These are phyloP conservation scores for Beauveria asiatica DNA, from an alignment of 2,329 filamentous ascomycete species.

Conservation along the genomic window DNA sequence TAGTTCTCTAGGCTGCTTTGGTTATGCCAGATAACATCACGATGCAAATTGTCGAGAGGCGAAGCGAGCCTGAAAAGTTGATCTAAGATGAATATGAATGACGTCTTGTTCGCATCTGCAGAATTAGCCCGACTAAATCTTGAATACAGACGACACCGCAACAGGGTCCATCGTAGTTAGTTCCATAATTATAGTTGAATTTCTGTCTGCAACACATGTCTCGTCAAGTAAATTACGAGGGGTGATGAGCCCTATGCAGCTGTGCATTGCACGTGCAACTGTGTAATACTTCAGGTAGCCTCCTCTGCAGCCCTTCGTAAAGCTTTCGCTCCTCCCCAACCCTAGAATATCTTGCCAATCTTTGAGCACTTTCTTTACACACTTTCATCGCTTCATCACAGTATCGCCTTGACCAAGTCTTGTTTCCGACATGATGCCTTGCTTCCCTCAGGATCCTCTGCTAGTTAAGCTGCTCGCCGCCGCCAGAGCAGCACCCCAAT, in stretches of 20 bases:
- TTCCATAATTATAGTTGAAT: too few relatives aligned
- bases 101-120: neutral
- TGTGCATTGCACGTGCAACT: neutral
- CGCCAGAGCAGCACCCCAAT: constrained; percentile 1
- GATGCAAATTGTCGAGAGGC: neutral
- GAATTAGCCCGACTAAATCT: too few relatives aligned
- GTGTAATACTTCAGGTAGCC: neutral
- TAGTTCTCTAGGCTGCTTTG: neutral
- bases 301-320: neutral
- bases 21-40: neutral
- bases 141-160: too few relatives aligned
- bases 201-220: neutral
- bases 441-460: constrained; percentile 12
- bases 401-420: neutral
- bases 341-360: neutral
- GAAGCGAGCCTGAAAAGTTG: neutral
- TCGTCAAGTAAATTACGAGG: neutral
- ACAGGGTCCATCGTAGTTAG: too few relatives aligned
- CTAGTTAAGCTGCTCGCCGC: constrained; percentile 14
- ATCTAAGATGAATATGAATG: neutral
- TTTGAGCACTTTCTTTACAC: too few relatives aligned
- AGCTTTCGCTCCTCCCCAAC: neutral
- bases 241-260: neutral
- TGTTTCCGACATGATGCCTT: neutral
- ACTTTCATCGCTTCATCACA: neutral